Evolutionary conservation across 495 filamentous ascomycete species (phyloP), one percentile per base, ranked within the genome.

Genomic region (Penicillium steckii): DNA sequence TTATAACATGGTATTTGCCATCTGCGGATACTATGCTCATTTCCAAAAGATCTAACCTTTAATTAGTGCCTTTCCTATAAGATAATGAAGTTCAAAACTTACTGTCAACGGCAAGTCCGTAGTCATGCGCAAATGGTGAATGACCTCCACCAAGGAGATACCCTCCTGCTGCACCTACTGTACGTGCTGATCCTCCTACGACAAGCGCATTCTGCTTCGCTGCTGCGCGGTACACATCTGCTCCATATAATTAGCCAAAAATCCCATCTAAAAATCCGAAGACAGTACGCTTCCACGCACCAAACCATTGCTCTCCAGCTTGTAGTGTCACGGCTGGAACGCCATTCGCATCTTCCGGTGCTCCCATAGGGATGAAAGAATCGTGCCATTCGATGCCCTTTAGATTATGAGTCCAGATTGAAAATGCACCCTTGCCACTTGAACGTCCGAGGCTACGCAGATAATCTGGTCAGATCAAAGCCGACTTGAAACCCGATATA

Each of bases 101-200:
- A 46, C 44, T 46, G 44, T 46, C 44, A 17, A 18, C 44, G 19
- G 44, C 44, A 23, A 46, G 44, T 8, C 44, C 44, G 24, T 46
- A 46, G 27, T 46, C 12, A 23, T 46, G 44, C 15, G 44, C 27
- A 32, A 46, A 46, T 35, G 44, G 44, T n/a, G 44, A 46, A 46
- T 46, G 44, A 6, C 44, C 44, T 46, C 44, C 44, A 21, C 44
- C 44, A 46, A 46, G 44, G 19, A 46, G 22, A 46, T 46, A 46
- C 24, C 44, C 44, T 46, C 44, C 44, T 35, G 44, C 44, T 33
- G 44, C 44, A 3, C 44, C 44, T 18, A 46, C 44, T 32, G 44
- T 46, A 3, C 44, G 44, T 22, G 44, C 44, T 32, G 44, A 46
- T 46, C 44, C 44, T 35, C 44, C 44, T 21, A 46, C 44, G 10